Percentiles rank a stretch among this genome's conserved stretches.
These are phyloP conservation scores for Erodium chrysanthum DNA, from an alignment of 441 rosid species.

Conservation along the genomic window DNA sequence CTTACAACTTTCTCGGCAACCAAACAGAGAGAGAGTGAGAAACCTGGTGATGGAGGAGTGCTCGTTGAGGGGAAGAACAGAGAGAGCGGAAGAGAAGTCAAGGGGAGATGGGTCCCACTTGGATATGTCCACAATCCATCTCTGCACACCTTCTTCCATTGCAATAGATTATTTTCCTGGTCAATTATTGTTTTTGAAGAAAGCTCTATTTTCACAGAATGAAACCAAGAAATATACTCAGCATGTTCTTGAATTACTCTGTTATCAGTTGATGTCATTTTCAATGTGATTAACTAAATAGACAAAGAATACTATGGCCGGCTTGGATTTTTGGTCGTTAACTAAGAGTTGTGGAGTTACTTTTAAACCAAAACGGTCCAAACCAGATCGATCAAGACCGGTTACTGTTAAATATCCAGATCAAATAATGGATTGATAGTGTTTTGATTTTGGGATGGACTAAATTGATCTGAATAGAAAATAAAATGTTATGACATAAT, in stretches of 20 bases:
- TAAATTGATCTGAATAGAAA: no score
- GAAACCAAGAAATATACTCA: not conserved
- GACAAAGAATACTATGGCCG: not conserved
- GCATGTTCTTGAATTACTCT: not conserved
- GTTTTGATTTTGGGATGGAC: no score
- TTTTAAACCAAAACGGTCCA: no score
- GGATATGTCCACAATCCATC: slow-evolving; percentile 54
- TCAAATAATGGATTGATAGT: no score
- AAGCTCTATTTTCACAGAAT: not conserved
- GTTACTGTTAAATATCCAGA: no score
- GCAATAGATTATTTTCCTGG: no score
- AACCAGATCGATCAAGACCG: no score
- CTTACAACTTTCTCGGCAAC: not conserved
- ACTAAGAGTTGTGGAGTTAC: not conserved
- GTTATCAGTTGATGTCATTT: not conserved
- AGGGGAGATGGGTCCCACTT: slow-evolving; percentile 46
- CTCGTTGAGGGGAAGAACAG: slow-evolving; percentile 37
- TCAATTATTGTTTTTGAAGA: not conserved
- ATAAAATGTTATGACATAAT: no score
- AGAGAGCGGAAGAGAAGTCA: slow-evolving; percentile 39
- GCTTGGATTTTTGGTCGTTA: not conserved
- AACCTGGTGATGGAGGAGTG: slow-evolving; percentile 46
- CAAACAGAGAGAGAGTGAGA: not conserved
- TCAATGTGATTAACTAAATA: not conserved
- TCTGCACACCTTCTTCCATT: slow-evolving; percentile 47